Base-by-base conservation (phyloP, 1,139 yeast genomes). In the Hemisphaericaspora xylanilytica region DNA sequence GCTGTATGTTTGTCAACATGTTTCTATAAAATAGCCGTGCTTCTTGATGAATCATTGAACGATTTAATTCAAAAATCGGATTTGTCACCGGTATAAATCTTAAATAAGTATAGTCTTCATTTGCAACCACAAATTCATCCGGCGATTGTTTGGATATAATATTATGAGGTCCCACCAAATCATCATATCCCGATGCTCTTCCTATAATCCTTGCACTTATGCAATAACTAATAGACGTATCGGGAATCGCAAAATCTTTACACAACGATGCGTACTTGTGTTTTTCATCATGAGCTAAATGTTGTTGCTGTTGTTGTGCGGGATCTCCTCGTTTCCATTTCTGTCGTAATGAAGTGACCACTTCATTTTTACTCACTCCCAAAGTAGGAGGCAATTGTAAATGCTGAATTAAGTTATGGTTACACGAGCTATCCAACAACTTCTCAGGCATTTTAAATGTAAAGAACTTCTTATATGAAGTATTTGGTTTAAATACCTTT, bases 381-480 rank as follows among this genome's bases (percentile, higher is more conserved):
- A 67, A 41, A 3, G 68, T 61, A 1, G 71, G 69, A 1, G 65
- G 65, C 9, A 69, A 43, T 44, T 64, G 69, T 26, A 67, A 50
- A 48, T 68, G 75, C 38, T 59, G 57, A 10, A 63, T 63, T 16
- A 65, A 49, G 8, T 59, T 59, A 43, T 66, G 72, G 14, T 57
- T 62, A 49, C 75, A 69, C 3, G 62, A 47, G 44, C 63, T 54
- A 36, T 69, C 74, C 33, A 69, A 50, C 20, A 67, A 52, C 38
- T 60, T 63, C 30, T 61, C 67, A 0, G 75, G 75, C 21, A 69
- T 46, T 33, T 55, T 59, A 49, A 69, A 69, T 3, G 67, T 61
- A 48, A 69, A 69, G 44, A 63, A 67, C 45, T 67, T 67, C 48
- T 68, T 69, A 48, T 69, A 69, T 3, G 64, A 62, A 7, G 58